Percentiles rank a stretch among this genome's conserved stretches.
Evolutionary conservation across 2,329 filamentous ascomycete species (phyloP).

Genomic region (Dendrostoma leiphaemia): DNA sequence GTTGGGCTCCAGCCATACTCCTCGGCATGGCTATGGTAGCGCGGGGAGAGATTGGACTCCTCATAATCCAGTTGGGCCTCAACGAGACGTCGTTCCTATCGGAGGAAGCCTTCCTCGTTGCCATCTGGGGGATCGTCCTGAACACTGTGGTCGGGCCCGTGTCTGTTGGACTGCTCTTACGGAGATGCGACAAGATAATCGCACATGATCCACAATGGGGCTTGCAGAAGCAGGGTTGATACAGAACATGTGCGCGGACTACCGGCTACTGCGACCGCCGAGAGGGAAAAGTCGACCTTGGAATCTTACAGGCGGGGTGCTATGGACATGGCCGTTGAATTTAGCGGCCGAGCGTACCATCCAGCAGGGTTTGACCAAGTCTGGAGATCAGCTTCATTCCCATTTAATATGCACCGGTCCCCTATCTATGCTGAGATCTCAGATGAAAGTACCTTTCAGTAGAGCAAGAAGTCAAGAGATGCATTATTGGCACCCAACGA

Average conservation of each 20-base stretch:
- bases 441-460: no score
- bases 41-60: constrained; percentile 59
- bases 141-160: constrained; percentile 55
- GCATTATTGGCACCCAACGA: no score
- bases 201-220: constrained; percentile 19
- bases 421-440: no score
- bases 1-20: constrained; percentile 44
- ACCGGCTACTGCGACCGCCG: neutral
- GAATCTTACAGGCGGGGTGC: no score
- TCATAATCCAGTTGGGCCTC: constrained; percentile 40
- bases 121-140: constrained; percentile 55
- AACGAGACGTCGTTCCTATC: constrained; percentile 45
- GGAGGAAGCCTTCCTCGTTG: constrained; percentile 50
- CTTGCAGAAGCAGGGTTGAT: constrained; percentile 8
- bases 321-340: no score
- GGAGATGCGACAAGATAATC: constrained; percentile 8
- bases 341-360: no score
- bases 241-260: neutral
- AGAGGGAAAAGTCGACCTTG: no score
- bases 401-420: no score
- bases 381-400: no score
- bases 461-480: no score
- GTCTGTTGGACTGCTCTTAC: constrained; percentile 46
- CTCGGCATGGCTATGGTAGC: constrained; percentile 59
- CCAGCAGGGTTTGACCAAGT: no score